Evolutionary conservation across 2,329 filamentous ascomycete species (phyloP).

Genomic region (Fusarium sp.): DNA sequence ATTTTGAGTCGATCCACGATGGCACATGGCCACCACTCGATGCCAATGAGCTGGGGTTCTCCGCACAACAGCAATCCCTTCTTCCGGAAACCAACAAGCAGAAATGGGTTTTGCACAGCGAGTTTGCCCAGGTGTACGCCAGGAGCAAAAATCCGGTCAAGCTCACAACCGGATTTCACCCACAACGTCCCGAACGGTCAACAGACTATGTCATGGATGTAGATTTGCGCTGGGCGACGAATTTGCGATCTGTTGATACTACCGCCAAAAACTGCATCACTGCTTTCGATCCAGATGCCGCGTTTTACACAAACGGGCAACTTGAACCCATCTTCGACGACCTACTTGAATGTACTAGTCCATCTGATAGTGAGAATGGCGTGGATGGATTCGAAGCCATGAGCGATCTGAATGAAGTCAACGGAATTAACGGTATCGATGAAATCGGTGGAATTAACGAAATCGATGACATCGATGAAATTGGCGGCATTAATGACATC

Average conservation of each 20-base stretch:
- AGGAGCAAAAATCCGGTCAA: slow-evolving; percentile 56
- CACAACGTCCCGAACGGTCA: slow-evolving; percentile 41
- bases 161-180: slow-evolving; percentile 47
- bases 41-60: slow-evolving; percentile 52
- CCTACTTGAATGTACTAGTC: slow-evolving; percentile 32
- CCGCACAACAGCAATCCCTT: slow-evolving; percentile 33
- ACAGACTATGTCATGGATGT: slow-evolving; percentile 65
- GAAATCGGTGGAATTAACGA: slow-evolving; percentile 19
- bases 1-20: slow-evolving; percentile 65
- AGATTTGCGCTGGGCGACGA: slow-evolving; percentile 62
- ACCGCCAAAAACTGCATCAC: slow-evolving; percentile 62
- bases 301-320: slow-evolving; percentile 44
- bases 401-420: slow-evolving; percentile 25
- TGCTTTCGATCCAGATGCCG: slow-evolving; percentile 55
- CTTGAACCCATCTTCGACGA: slow-evolving; percentile 42
- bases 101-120: slow-evolving; percentile 59
- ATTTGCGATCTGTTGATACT: slow-evolving; percentile 57
- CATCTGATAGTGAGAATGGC: slow-evolving; percentile 24
- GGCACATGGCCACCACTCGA: slow-evolving; percentile 67
- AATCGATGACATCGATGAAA: slow-evolving; percentile 22
- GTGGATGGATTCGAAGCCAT: slow-evolving; percentile 21
- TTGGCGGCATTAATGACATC: slow-evolving; percentile 25
- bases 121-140: slow-evolving; percentile 58
- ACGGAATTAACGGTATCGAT: slow-evolving; percentile 18
- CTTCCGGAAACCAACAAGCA: slow-evolving; percentile 41